Conservation (phyloP, 2,329 filamentous ascomycete species). For the Diaporthe batatas region DNA sequence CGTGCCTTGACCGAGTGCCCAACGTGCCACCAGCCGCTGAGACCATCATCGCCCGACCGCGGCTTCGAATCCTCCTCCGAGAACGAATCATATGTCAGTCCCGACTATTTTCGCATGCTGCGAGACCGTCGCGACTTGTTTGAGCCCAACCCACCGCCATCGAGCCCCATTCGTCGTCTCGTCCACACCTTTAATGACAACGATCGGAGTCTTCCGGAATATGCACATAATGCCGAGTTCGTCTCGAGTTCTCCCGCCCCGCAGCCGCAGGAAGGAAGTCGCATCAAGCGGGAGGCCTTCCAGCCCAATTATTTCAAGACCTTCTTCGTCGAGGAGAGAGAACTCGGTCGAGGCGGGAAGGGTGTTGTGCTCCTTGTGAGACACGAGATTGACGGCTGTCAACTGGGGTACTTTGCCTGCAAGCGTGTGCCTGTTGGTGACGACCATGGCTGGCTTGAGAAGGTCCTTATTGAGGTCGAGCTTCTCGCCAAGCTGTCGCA, state of each 20-base stretch:
- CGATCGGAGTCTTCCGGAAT: conserved; percentile 45
- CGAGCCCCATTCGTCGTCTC: conserved; percentile 68
- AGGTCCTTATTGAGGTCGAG: conserved; percentile 92
- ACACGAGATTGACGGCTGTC: conserved; percentile 90
- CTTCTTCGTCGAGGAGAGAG: conserved; percentile 91
- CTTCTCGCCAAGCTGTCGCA: conserved; percentile 92
- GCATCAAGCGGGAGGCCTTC: conserved; percentile 89
- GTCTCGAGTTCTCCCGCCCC: conserved; percentile 65
- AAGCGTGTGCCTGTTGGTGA: conserved; percentile 97
- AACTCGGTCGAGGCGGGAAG: conserved; percentile 91
- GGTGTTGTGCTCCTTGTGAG: conserved; percentile 95
- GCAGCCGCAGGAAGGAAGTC: conserved; percentile 64
- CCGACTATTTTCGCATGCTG: conserved; percentile 96
- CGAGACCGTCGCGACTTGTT: conserved; percentile 65
- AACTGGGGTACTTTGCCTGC: conserved; percentile 92
- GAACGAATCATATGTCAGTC: conserved; percentile 82
- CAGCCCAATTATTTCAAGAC: conserved; percentile 92
- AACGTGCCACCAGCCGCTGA: conserved; percentile 84
- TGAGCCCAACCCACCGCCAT: conserved; percentile 59
- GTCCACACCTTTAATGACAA: conserved; percentile 59
- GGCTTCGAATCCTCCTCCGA: conserved; percentile 61
- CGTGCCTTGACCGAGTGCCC: conserved; percentile 85
- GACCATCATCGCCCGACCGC: conserved; percentile 62
- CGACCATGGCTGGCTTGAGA: conserved; percentile 95
- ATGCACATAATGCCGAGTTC: conserved; percentile 60